Percentiles rank a stretch among this genome's conserved stretches.
phyloP scores from a whole-genome alignment of 768 basidiomycete genomes.

The Xanthoconium stramineum region DNA sequence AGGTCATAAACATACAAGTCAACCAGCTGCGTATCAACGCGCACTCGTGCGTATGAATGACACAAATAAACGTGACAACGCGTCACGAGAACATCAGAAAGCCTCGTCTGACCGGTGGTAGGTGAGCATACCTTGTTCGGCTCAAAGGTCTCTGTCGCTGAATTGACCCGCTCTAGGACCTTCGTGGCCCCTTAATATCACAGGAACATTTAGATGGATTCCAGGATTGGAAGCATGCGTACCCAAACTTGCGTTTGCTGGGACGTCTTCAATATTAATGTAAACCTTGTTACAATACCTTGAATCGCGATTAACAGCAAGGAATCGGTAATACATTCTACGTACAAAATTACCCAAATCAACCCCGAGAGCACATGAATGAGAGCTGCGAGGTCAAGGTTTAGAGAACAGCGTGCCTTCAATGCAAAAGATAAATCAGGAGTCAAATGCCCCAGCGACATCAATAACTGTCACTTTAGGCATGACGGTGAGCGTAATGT shows the following conservation, averaged over 20 bases:
- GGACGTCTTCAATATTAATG: conserved; percentile 47
- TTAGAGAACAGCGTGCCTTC: conserved; percentile 27
- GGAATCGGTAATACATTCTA: not conserved
- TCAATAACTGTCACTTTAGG: conserved; percentile 37
- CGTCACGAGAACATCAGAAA: too few relatives aligned
- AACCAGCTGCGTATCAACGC: too few relatives aligned
- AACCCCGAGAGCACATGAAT: conserved; percentile 36
- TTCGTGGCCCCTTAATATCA: too few relatives aligned
- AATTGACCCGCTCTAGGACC: too few relatives aligned
- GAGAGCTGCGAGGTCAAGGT: not conserved
- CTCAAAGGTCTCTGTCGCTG: too few relatives aligned
- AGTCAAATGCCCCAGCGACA: conserved; percentile 30
- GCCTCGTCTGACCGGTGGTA: too few relatives aligned
- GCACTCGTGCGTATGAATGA: too few relatives aligned
- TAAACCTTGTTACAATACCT: conserved; percentile 62
- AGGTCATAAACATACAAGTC: too few relatives aligned
- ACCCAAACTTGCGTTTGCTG: conserved; percentile 63
- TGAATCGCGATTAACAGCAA: conserved; percentile 5
- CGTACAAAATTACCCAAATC: conserved; percentile 59
- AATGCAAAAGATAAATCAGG: conserved; percentile 31
- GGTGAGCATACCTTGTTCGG: too few relatives aligned
- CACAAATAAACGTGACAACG: too few relatives aligned
- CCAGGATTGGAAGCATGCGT: conserved; percentile 12
- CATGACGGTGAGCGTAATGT: conserved; percentile 52
- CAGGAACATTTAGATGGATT: too few relatives aligned